Base-by-base conservation (phyloP, 2,329 filamentous ascomycete genomes). In the Pyrenophora tritici-repentis region DNA sequence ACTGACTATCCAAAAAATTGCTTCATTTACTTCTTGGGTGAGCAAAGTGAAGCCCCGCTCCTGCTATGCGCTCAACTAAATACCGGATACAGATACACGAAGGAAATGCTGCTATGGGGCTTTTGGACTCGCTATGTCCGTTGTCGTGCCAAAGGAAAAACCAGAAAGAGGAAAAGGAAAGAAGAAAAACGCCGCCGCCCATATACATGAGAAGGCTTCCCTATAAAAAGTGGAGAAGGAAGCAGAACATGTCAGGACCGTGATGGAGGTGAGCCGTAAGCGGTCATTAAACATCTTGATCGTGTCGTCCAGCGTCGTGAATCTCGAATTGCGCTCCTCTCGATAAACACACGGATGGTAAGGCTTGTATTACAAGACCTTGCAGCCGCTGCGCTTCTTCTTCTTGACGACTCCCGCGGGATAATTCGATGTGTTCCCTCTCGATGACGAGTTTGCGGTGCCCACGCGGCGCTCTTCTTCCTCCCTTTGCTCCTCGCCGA, bases 401-500 rank as follows among this genome's bases (percentile, higher is more conserved):
- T 73, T 73, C 62, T 69, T 72, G 44, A 66, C 61, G 36, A 58
- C 58, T 34, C 63, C 62, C 32, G 66, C 45, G 35, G 71, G 65
- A 44, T 61, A 52, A 17, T 61, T 55, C 17, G 63, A 57, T 32
- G 59, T 45, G 34, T 46, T 50, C 26, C 57, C 58, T 49, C 61
- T 58, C 45, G 63, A 49, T 43, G 63, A 49, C 26, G 55, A 47
- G 14, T 53, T 45, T 13, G 48, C 47, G 35, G 34, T 58, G 34
- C 48, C 47, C 17, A 34, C 53, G 35, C 48, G 50, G 20, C 55
- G 56, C 42, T 65, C 55, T 54, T 62, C 58, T 22, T 69, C 64
- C 46, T 58, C 55, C 53, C 71, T 72, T 56, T 71, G 65, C 57
- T 75, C 90, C 66, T 91, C 90, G 61, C 88, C 86, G 22, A 99